phyloP scores from a whole-genome alignment of 305 asterid genomes.

The Fraxinus nigra region DNA sequence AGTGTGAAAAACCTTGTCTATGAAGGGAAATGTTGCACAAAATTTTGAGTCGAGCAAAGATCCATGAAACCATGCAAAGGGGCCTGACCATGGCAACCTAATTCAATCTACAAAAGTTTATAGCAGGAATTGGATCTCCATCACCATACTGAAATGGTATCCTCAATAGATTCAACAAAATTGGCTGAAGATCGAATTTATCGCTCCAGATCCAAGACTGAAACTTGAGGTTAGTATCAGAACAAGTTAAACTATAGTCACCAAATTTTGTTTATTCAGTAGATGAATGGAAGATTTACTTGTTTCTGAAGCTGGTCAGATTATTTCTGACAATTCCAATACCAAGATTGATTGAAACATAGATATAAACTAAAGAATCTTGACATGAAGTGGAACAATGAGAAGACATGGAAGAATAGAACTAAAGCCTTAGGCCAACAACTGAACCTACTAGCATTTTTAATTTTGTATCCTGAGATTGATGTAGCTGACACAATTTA shows the following conservation, averaged over 20 bases:
- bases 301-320: not conserved
- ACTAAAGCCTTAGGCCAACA: not conserved
- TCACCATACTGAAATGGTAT: not conserved
- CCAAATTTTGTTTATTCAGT: not conserved
- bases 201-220: not conserved
- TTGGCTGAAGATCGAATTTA: not conserved
- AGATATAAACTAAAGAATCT: not conserved
- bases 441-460: not conserved
- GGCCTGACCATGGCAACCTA: not conserved
- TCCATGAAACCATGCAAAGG: not conserved
- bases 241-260: not conserved
- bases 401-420: not conserved
- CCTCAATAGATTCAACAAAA: not conserved
- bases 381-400: not conserved
- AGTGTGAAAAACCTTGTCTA: not conserved
- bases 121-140: not conserved
- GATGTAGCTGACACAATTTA: not conserved
- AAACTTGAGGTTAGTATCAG: not conserved
- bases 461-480: not conserved
- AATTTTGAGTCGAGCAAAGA: not conserved
- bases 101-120: not conserved
- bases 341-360: not conserved
- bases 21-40: not conserved
- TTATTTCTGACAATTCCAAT: not conserved
- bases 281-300: not conserved